Evolutionary conservation across 2,329 filamentous ascomycete species (phyloP), one percentile per base, ranked within the genome.

Genomic region (Neofusicoccum umdonicola): DNA sequence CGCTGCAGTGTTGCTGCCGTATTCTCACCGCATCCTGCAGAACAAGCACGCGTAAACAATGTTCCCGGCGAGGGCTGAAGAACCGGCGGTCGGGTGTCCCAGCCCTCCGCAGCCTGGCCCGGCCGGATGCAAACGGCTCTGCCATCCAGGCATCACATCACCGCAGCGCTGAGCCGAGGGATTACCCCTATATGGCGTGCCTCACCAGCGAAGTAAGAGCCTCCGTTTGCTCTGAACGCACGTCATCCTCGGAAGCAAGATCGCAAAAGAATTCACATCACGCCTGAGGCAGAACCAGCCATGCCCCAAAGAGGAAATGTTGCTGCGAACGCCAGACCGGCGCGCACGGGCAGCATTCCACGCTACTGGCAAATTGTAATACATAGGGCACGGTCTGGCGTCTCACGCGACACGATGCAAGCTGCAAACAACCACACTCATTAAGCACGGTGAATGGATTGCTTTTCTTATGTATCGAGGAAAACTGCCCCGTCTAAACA

Each of bases 401-500:
- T 17, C 41, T 17, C 54, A 22, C 31, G 41, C 56, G 37, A 47
- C 31, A 9, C 34, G 11, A 31, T 12, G 27, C 56, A 12, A 60
- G 15, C 56, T 31, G 56, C 42, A 47, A 60, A 34, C 52, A 42
- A 42, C 22, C 22, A 22, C 56, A 47, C 9, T 35, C 19, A 47
- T 58, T 34, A 60, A 45, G 44, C 56, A 22, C 56, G 44, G 31
- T 60, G 56, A 47, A 60, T 60, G 37, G 56, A 45, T 47, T 52
- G 50, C 50, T 60, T 60, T 60, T 60, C 56, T 45, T 47, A 60
- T 60, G 56, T 60, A 45, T 60, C 56, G 56, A 60, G 31, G 56
- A 60, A 60, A 37, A 54, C 44, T 17, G 37, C 56, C 56, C 56
- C 56, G 42, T 60, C 56, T 60, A 60, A 39, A 45, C 54, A 19